These are phyloP conservation scores for Hymenotorrendiella dingleyae DNA, from an alignment of 2,329 filamentous ascomycete genomes.

Conservation along the genomic window DNA sequence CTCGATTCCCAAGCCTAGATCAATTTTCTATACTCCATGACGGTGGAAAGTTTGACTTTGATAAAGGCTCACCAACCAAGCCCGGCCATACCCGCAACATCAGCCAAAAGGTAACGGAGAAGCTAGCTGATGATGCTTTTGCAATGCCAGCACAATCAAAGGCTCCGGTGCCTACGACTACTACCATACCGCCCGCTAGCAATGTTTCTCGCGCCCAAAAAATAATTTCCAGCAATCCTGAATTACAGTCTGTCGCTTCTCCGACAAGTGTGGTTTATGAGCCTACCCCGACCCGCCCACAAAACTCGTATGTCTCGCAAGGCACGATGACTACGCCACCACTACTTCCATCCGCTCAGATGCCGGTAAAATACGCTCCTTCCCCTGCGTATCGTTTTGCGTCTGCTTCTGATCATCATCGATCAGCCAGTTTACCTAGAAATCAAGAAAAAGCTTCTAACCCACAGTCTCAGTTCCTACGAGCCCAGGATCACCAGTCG, in stretches of 20 bases:
- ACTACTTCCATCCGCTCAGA: conserved; percentile 30
- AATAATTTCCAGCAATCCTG: conserved; percentile 58
- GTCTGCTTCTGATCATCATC: conserved; percentile 33
- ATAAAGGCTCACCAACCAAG: conserved; percentile 46
- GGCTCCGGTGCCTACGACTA: conserved; percentile 8
- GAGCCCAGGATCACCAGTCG: conserved; percentile 18
- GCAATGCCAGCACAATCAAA: conserved; percentile 30
- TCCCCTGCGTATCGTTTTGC: conserved; percentile 25
- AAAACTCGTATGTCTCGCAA: conserved; percentile 52
- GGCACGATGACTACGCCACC: conserved; percentile 74
- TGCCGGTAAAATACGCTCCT: conserved; percentile 19
- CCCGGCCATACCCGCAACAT: conserved; percentile 46
- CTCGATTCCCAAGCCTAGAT: conserved; percentile 83
- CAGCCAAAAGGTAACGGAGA: conserved; percentile 64
- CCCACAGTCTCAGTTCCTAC: conserved; percentile 14
- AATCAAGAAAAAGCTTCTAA: conserved; percentile 18
- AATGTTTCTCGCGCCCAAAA: conserved; percentile 56
- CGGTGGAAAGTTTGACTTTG: conserved; percentile 79
- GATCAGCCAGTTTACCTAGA: conserved; percentile 45
- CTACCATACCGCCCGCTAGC: conserved; percentile 21
- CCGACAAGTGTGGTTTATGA: conserved; percentile 31
- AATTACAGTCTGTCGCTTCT: conserved; percentile 45
- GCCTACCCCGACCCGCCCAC: conserved; percentile 32
- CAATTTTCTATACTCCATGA: conserved; percentile 90
- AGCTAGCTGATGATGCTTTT: conserved; percentile 81